phyloP scores from a whole-genome alignment of 257 asterid genomes.

The Lycium barbarum region DNA sequence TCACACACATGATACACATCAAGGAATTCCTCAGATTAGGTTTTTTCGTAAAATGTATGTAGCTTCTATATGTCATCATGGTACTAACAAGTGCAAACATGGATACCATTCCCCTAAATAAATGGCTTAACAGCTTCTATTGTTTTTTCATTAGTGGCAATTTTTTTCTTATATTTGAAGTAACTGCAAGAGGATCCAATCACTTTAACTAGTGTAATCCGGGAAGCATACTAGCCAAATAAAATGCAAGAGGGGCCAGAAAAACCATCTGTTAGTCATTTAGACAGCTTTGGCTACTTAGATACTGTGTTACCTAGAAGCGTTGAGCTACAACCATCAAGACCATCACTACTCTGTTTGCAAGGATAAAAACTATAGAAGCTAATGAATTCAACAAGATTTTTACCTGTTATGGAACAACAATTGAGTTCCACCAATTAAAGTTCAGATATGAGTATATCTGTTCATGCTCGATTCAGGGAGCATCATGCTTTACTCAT shows the following conservation, averaged over 20 bases:
- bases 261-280: conserved; percentile 15
- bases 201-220: not conserved
- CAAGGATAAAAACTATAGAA: conserved; percentile 19
- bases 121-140: not conserved
- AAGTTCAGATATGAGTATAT: conserved; percentile 33
- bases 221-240: not conserved
- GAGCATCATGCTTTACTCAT: conserved; percentile 48
- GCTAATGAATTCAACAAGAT: conserved; percentile 39
- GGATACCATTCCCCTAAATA: not conserved
- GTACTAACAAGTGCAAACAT: not conserved
- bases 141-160: not conserved
- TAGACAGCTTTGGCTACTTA: not conserved
- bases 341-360: conserved; percentile 22
- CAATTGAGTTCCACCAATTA: conserved; percentile 56
- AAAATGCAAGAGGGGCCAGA: conserved; percentile 18
- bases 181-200: conserved; percentile 13
- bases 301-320: not conserved
- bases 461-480: conserved; percentile 37
- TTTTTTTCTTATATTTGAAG: not conserved
- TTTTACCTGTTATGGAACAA: conserved; percentile 64
- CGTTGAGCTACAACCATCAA: not conserved
- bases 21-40: not conserved
- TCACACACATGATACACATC: conserved; percentile 2
- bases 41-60: not conserved
- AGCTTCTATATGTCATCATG: not conserved